Conservation (phyloP, 257 asterid genomes). For the Solanum tarapatanum region DNA sequence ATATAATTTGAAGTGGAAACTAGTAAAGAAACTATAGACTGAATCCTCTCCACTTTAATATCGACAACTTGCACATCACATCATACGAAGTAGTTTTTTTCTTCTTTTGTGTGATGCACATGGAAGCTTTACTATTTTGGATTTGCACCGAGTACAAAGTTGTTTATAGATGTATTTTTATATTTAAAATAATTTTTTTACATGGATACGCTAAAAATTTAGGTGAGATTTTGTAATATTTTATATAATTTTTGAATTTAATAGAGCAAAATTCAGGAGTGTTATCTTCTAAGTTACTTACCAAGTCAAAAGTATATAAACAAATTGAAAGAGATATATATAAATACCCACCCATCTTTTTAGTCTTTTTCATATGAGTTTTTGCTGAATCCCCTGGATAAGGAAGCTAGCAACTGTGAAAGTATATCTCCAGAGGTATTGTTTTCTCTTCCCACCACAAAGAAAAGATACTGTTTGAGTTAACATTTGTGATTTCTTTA, state of each 20-base stretch:
- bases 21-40: background rate
- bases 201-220: too few species aligned
- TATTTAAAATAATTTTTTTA: too few species aligned
- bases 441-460: background rate
- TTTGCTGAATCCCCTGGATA: background rate
- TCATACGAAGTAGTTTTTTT: background rate
- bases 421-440: background rate
- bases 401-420: background rate
- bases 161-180: too few species aligned
- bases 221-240: too few species aligned
- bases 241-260: too few species aligned
- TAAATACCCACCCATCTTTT: background rate
- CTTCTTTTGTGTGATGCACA: background rate
- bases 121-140: too few species aligned
- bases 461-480: background rate
- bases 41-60: background rate
- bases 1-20: background rate
- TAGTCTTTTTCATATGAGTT: background rate
- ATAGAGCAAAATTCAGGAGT: background rate
- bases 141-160: too few species aligned
- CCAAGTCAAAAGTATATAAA: background rate
- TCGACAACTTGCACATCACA: background rate
- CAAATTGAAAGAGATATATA: background rate
- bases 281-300: background rate
- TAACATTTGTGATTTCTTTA: background rate